These are phyloP conservation scores for Mortierella hygrophila DNA, from an alignment of 192 early-diverging fungal species.

Conservation along the genomic window DNA sequence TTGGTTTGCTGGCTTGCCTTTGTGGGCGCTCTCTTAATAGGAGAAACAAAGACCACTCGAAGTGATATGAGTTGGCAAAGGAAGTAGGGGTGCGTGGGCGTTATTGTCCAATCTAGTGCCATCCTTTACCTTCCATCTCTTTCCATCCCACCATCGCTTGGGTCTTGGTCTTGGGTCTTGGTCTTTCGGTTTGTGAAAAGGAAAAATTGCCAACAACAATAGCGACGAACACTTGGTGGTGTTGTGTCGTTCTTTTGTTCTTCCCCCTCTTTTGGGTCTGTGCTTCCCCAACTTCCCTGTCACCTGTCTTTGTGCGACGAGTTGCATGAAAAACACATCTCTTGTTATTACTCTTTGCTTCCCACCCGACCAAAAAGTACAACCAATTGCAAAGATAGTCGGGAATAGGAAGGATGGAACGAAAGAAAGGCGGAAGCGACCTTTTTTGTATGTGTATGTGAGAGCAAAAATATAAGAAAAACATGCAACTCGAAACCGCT, in stretches of 20 bases:
- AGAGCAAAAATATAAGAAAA: background rate
- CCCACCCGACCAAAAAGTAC: background rate
- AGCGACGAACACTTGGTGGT: background rate
- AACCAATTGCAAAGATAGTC: background rate
- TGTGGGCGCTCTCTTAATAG: too few species aligned
- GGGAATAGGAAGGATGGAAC: background rate
- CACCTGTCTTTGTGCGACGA: background rate
- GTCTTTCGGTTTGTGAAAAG: background rate
- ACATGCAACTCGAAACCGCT: background rate
- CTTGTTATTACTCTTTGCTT: background rate
- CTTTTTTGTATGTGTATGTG: background rate
- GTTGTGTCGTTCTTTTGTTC: background rate
- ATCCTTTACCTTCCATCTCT: background rate
- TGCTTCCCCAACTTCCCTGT: background rate
- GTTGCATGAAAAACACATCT: conserved; percentile 1
- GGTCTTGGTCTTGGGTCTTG: background rate
- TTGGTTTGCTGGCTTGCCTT: too few species aligned
- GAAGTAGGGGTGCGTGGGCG: background rate
- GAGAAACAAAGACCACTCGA: background rate
- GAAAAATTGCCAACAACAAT: background rate
- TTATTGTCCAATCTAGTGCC: background rate
- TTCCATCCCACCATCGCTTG: background rate
- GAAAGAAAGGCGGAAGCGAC: background rate
- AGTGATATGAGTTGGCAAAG: background rate
- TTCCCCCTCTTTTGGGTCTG: conserved; percentile 4